Base-by-base conservation (phyloP, 2,329 filamentous ascomycete species). In the Sporothrix brasiliensis region DNA sequence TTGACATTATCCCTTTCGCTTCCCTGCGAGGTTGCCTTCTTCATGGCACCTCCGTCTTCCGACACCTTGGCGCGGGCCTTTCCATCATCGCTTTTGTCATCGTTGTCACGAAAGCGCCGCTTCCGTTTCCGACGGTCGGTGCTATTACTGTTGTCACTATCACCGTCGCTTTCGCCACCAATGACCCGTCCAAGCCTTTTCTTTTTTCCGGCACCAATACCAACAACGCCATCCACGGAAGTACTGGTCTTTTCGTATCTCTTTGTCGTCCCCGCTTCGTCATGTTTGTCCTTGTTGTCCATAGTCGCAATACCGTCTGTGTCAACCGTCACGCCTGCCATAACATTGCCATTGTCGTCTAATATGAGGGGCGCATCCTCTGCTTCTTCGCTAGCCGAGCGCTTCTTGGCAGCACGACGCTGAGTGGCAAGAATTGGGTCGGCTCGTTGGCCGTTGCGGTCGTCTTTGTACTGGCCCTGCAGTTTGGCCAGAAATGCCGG, bases 341-440 rank as follows among this genome's bases (percentile, higher is more conserved):
- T 85, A 41, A 89, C 85, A 69, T 92, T 90, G 66, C 88, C 91
- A 4, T 86, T 83, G 77, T 93, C 91, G 74, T 94, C 87, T 4
- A 95, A 87, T 67, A 92, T 88, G 0, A 92, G 84, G 0, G 92
- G 92, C 66, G 85, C 89, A 78, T 94, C 92, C 74, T 94, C 92
- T 14, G 90, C 91, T 72, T 93, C 88, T 53, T 89, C 89, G 74
- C 90, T 88, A 71, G 82, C 87, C 19, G 86, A 87, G 49, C 84
- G 84, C 79, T 82, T 86, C 80, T 83, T 86, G 71, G 76, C 79
- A 65, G 83, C 81, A n/a, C 86, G 81, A 2, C 85, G 80, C 21
- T 81, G 82, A 6, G 80, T 81, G 1, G 85, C 82, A 50, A 87
- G 80, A 54, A 86, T 80, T 4, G 85, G 83, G 70, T 88, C 84